phyloP scores from a whole-genome alignment of 129 eudicot genomes.

The Saposhnikovia divaricata region DNA sequence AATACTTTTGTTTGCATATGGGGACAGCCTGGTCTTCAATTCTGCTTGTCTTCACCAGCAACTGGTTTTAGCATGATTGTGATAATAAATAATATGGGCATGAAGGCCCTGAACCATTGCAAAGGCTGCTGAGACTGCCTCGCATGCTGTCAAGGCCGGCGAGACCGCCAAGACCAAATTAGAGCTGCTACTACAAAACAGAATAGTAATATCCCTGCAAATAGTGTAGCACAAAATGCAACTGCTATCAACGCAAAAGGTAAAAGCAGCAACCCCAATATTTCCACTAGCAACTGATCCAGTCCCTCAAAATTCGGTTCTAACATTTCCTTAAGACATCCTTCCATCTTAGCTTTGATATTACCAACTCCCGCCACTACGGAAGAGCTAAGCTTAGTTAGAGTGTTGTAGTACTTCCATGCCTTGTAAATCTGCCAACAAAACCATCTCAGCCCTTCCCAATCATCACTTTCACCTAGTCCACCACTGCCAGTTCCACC shows the following conservation, averaged over 20 bases:
- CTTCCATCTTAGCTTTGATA: neutral
- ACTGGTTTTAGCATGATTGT: too few species aligned
- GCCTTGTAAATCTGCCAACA: neutral
- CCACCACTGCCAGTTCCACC: neutral
- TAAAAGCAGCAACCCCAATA: neutral
- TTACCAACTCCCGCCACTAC: neutral
- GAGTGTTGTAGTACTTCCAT: neutral
- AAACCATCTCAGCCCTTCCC: slow-evolving; percentile 3
- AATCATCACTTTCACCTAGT: neutral
- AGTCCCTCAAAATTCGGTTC: neutral
- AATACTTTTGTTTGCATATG: too few species aligned
- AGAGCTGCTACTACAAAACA: neutral
- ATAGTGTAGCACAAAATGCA: neutral
- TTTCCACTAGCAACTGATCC: too few species aligned
- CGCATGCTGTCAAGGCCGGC: neutral
- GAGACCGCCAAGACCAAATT: neutral
- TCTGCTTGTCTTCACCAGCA: too few species aligned
- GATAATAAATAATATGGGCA: too few species aligned
- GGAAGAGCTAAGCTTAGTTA: neutral
- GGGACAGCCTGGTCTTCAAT: too few species aligned
- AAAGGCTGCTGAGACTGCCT: too few species aligned
- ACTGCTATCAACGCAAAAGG: neutral
- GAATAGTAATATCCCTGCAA: neutral
- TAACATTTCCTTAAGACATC: neutral
- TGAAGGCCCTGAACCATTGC: too few species aligned